Base-by-base conservation (phyloP, 345 rosid genomes). In the Lepidium sativum region DNA sequence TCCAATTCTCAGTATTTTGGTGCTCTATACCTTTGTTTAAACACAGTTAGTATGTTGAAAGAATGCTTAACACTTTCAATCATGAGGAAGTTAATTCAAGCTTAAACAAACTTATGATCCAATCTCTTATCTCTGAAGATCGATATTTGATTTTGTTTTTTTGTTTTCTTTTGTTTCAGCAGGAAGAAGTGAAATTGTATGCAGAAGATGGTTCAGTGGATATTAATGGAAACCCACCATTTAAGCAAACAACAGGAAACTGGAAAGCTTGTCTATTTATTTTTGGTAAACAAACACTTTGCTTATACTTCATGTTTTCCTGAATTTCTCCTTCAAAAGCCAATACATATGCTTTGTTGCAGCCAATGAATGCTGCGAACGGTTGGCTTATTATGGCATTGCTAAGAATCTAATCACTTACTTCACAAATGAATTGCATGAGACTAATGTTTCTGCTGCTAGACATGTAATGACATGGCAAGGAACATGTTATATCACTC, bases 181-280 rank as follows among this genome's bases (percentile, higher is more conserved):
- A 71, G 54, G 78, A 80, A 48, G 73, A 79, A 59, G 65, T 40
- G 32, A 82, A 43, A 42, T 66, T 78, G 18, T 82, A 81, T 75
- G 85, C 97, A 2, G 94, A 96, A 75, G 98, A 92, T 85, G 89
- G 94, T 67, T 89, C 98, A 1, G 66, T 85, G 4, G 94, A 88
- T 44, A 77, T 68, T 54, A 21, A 33, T 10, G 91, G 89, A 61
- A 74, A 80, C 54, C 86, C 87, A 13, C 95, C 92, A 1, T 64
- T 82, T 34, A 89, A 73, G 60, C 67, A 70, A 34, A 59, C 42
- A 64, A 87, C 89, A 14, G 91, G 95, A 72, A 89, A 86, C 63
- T 85, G 89, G 96, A 87, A 63, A 65, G 96, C 96, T 68, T 86
- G 96, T 72, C 91, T 87, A 14, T 92, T 75, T 42, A 89, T 92